Percentiles rank a stretch among this genome's conserved stretches.
Conservation (phyloP, 306 rosid species). For the Quercus variabilis region DNA sequence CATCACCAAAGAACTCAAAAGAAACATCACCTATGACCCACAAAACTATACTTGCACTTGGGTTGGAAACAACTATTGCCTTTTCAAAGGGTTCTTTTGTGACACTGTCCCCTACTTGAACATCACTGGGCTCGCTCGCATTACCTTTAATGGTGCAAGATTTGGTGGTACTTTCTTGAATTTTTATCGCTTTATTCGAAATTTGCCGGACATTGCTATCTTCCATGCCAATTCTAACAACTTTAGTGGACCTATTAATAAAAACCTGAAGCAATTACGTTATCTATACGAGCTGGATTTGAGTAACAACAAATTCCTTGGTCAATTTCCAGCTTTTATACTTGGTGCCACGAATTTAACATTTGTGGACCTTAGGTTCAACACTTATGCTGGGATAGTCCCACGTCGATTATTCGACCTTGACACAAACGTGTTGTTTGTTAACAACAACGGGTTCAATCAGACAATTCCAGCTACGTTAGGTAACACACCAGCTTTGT, state of each 20-base stretch:
- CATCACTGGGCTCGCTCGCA: slow-evolving; percentile 34
- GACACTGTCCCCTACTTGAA: slow-evolving; percentile 39
- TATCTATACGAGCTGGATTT: slow-evolving; percentile 37
- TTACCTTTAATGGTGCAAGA: slow-evolving; percentile 35
- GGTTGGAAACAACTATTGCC: slow-evolving; percentile 42
- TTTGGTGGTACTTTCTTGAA: slow-evolving; percentile 35
- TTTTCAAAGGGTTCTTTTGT: slow-evolving; percentile 36
- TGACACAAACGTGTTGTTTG: slow-evolving; percentile 35
- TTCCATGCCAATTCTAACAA: too few species aligned
- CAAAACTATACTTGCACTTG: slow-evolving; percentile 29
- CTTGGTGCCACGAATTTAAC: slow-evolving; percentile 30
- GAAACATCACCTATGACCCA: slow-evolving; percentile 43
- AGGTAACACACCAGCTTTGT: slow-evolving; percentile 40
- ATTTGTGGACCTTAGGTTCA: slow-evolving; percentile 37
- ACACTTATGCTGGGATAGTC: slow-evolving; percentile 24
- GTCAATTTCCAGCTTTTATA: slow-evolving; percentile 24
- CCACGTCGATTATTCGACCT: slow-evolving; percentile 24
- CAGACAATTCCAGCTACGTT: slow-evolving; percentile 21
- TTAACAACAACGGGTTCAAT: slow-evolving; percentile 35
- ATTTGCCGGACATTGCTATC: slow-evolving; percentile 22
- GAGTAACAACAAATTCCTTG: slow-evolving; percentile 41
- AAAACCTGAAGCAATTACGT: slow-evolving; percentile 19
- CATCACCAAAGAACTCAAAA: slow-evolving; percentile 39
- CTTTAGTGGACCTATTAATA: slow-evolving; percentile 23
- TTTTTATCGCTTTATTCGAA: slow-evolving; percentile 33